Conservation (phyloP, 31 red algal genomes). For the Asparagopsis taxiformis region DNA sequence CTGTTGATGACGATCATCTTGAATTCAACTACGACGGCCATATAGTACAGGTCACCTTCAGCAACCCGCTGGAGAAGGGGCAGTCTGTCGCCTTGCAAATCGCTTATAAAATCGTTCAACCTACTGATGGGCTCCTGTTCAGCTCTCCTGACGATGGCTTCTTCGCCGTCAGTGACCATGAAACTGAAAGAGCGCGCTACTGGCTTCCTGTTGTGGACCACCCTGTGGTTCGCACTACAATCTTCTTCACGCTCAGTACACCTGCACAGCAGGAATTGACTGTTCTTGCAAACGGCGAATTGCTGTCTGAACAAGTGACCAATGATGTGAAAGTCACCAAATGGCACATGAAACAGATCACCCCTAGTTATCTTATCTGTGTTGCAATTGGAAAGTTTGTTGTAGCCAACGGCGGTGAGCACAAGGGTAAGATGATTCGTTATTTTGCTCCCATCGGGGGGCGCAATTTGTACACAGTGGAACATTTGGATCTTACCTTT, state of each 20-base stretch:
- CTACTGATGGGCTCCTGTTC: constrained; percentile 61
- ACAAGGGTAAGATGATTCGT: constrained; percentile 42
- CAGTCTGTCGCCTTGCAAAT: constrained; percentile 32
- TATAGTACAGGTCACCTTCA: constrained; percentile 44
- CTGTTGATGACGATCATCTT: constrained; percentile 35
- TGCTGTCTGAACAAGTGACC: constrained; percentile 10
- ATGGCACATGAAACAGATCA: constrained; percentile 67
- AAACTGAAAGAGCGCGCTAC: constrained; percentile 78
- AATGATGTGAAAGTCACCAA: constrained; percentile 18
- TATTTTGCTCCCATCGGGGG: constrained; percentile 45
- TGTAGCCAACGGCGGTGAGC: constrained; percentile 42
- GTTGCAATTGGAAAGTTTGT: constrained; percentile 64
- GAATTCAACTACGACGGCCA: constrained; percentile 61
- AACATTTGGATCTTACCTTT: constrained; percentile 63
- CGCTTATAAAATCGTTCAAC: constrained; percentile 35
- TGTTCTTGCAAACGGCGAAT: constrained; percentile 55
- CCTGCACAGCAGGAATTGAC: constrained; percentile 44
- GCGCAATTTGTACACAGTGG: constrained; percentile 40
- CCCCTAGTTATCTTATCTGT: constrained; percentile 71
- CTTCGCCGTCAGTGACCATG: constrained; percentile 67
- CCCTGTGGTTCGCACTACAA: constrained; percentile 59
- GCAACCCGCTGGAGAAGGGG: constrained; percentile 17
- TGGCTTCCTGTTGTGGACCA: constrained; percentile 79
- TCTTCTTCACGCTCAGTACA: constrained; percentile 53
- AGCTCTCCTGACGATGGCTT: constrained; percentile 24